A percentile compares a stretch with the other conserved stretches of the same genome.
phyloP scores from a whole-genome alignment of 305 asterid species.

The Salvia sclarea region DNA sequence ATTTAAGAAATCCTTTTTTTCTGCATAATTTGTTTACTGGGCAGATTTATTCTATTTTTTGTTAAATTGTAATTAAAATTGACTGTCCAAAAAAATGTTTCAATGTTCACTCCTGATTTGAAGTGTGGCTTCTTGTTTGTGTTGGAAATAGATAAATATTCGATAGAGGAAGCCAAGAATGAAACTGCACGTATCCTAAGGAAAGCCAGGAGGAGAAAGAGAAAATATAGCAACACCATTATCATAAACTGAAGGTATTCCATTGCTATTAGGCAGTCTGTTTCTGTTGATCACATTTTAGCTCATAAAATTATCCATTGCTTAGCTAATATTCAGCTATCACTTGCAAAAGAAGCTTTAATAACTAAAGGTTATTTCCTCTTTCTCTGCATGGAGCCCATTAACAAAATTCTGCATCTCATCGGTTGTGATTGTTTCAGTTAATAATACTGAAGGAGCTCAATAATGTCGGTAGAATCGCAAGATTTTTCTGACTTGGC shows the following conservation, averaged over 20 bases:
- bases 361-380: neutral
- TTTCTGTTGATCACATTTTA: conserved; percentile 12
- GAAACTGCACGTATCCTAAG: conserved; percentile 68
- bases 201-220: conserved; percentile 87
- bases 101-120: conserved; percentile 1
- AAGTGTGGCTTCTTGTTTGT: conserved; percentile 22
- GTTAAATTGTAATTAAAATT: conserved; percentile 10
- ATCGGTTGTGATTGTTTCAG: conserved; percentile 30
- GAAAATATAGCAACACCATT: conserved; percentile 65
- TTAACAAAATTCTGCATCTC: conserved; percentile 12
- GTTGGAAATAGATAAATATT: conserved; percentile 39
- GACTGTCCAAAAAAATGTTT: neutral
- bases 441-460: conserved; percentile 25
- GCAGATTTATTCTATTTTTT: neutral
- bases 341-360: conserved; percentile 2
- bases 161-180: conserved; percentile 54
- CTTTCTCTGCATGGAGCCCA: conserved; percentile 16
- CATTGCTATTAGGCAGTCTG: conserved; percentile 1
- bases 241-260: conserved; percentile 66
- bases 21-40: conserved; percentile 1
- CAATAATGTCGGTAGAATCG: conserved; percentile 20
- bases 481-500: conserved; percentile 29
- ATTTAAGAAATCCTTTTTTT: conserved; percentile 8
- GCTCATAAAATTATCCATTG: conserved; percentile 18
- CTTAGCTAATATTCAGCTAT: conserved; percentile 11